These are phyloP conservation scores for Asterionellopsis glacialis DNA, from an alignment of 108 stramenopile species.

Conservation along the genomic window DNA sequence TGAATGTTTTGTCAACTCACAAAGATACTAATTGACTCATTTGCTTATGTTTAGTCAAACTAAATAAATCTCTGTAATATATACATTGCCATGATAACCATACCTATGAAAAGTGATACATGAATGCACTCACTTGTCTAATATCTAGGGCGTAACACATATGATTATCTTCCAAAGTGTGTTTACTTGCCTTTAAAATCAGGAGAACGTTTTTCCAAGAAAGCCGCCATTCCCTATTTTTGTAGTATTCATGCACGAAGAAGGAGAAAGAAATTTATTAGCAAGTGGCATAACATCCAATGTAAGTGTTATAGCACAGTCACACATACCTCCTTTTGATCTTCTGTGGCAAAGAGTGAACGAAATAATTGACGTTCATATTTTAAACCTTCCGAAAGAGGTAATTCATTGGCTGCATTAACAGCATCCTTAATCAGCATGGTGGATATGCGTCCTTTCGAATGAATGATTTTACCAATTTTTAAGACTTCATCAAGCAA, in stretches of 20 bases:
- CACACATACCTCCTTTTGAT: conserved; percentile 91
- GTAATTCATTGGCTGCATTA: conserved; percentile 93
- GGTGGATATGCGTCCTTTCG: conserved; percentile 78
- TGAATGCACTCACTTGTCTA: too few relatives aligned
- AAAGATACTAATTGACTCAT: too few relatives aligned
- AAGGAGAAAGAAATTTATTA: not conserved
- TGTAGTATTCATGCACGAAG: too few relatives aligned
- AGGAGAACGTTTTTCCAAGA: conserved; percentile 86
- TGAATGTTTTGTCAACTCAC: too few relatives aligned
- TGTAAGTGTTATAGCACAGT: not conserved
- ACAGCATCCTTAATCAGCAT: conserved; percentile 95
- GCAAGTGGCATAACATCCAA: conserved; percentile 1
- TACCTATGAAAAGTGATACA: too few relatives aligned
- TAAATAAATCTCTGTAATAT: too few relatives aligned
- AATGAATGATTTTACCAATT: conserved; percentile 88
- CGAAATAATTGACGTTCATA: conserved; percentile 98
- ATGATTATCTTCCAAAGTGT: too few relatives aligned
- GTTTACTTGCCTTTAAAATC: conserved; percentile 70
- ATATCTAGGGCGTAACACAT: too few relatives aligned
- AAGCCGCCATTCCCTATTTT: conserved; percentile 81
- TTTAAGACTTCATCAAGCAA: conserved; percentile 84
- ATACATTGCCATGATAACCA: too few relatives aligned
- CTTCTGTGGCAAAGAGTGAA: conserved; percentile 92
- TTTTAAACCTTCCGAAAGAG: conserved; percentile 88
- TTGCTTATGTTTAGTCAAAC: too few relatives aligned